A percentile compares a stretch with the other conserved stretches of the same genome.
phyloP scores from a whole-genome alignment of 768 basidiomycete species.

The Dictyophora rubrovolvata region DNA sequence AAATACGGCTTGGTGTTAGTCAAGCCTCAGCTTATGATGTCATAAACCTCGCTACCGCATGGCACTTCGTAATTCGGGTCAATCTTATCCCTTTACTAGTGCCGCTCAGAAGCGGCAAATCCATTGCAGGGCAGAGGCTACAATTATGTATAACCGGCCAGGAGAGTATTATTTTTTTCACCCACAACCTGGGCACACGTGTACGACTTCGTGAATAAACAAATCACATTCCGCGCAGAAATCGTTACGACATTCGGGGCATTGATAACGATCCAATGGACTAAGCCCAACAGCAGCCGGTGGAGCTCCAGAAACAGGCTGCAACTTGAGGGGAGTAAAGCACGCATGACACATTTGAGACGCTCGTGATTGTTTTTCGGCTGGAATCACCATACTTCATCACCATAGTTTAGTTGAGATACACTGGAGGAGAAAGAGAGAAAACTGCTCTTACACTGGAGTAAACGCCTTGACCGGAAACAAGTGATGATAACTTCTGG shows the following conservation, averaged over 20 bases:
- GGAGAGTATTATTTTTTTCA: neutral
- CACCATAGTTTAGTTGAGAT: neutral
- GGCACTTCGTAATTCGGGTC: neutral
- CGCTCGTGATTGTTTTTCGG: slow-evolving; percentile 26
- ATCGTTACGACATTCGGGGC: slow-evolving; percentile 74
- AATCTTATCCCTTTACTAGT: slow-evolving; percentile 23
- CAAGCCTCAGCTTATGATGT: no score
- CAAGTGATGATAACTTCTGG: slow-evolving; percentile 88
- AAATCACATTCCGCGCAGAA: slow-evolving; percentile 96
- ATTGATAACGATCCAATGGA: slow-evolving; percentile 78
- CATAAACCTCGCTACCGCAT: no score
- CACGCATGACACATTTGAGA: slow-evolving; percentile 64
- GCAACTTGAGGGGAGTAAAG: slow-evolving; percentile 53
- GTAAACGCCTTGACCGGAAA: slow-evolving; percentile 88
- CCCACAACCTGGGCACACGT: slow-evolving; percentile 87
- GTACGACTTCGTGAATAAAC: slow-evolving; percentile 90
- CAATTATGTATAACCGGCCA: no score
- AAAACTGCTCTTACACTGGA: slow-evolving; percentile 55
- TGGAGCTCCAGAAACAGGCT: slow-evolving; percentile 25
- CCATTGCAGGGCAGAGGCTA: no score
- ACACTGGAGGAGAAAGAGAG: slow-evolving; percentile 5
- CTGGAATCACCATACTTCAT: slow-evolving; percentile 27
- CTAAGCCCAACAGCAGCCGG: slow-evolving; percentile 59
- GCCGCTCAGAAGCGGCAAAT: no score
- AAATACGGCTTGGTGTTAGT: no score